Evolutionary conservation across 345 rosid species (phyloP), one percentile per base, ranked within the genome.

Genomic region (Lepidium aucheri): DNA sequence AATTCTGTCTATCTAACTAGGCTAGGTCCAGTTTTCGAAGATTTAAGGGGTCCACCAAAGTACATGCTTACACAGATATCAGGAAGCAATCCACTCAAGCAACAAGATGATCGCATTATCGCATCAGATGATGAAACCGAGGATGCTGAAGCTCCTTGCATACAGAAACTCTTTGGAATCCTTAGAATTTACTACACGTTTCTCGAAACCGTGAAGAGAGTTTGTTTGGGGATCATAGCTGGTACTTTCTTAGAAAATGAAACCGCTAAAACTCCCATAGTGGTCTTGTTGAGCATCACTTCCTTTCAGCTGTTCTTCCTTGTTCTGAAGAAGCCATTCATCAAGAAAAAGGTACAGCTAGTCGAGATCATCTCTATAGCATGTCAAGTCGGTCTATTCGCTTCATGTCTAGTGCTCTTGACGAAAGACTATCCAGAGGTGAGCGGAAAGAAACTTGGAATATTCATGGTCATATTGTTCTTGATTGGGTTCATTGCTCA

Each of bases 101-200:
- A 59, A 38, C 22, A 26, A 34, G 75, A 78, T 30, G 96, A 84
- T 50, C 66, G 74, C 1, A 89, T 92, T 70, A 92, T 89, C 30
- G 93, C 85, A 35, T 87, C 98, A 0, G 96, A 93, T 39, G 98
- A 93, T 67, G 98, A 90, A 80, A 93, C 83, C 14, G 98, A 90
- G 65, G 97, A 93, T 57, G 94, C 98, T 2, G 98, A 89, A 79
- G 96, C 96, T 16, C 95, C 98, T 41, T 83, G 87, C 54, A 86
- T 89, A 60, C 98, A 92, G 77, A 92, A 85, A 71, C 70, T 92
- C 34, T 92, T 89, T 46, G 98, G 98, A 40, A 81, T 92, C 44
- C 93, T 89, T n/a, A 84, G 98, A 76, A 92, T 89, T 67, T 89
- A 89, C 81, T 92, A 89, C 80, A 89, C 87, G 3, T 49, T 86